phyloP scores from a whole-genome alignment of 257 asterid genomes.

The Cruciata laevipes region DNA sequence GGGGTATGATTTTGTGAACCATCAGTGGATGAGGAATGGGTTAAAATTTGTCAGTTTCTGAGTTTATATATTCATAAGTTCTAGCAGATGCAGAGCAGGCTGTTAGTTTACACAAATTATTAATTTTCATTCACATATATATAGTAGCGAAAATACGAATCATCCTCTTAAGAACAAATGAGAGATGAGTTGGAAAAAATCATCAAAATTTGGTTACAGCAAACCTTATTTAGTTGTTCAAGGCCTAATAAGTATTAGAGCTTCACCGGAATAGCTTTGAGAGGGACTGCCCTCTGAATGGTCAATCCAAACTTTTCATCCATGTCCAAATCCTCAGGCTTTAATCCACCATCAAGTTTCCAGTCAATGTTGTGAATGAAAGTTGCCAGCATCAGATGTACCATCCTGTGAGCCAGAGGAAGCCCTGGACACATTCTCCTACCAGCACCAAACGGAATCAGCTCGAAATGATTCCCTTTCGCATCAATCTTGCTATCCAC shows the following conservation, averaged over 20 bases:
- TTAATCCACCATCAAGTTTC: not conserved
- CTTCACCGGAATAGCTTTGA: not conserved
- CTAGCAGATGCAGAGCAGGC: too few relatives aligned
- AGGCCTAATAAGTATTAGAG: not conserved
- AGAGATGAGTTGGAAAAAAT: too few relatives aligned
- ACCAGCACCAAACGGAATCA: constrained; percentile 7
- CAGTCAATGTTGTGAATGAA: not conserved
- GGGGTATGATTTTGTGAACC: too few relatives aligned
- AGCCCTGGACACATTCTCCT: not conserved
- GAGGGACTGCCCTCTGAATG: not conserved
- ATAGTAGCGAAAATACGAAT: too few relatives aligned
- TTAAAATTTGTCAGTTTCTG: too few relatives aligned
- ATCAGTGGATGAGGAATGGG: too few relatives aligned
- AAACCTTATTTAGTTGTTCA: not conserved
- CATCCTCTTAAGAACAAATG: too few relatives aligned
- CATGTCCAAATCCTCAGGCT: not conserved
- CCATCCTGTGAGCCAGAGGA: not conserved
- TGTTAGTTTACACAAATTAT: too few relatives aligned
- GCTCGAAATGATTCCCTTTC: not conserved
- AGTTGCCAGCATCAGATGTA: not conserved
- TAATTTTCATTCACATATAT: too few relatives aligned
- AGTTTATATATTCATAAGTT: too few relatives aligned
- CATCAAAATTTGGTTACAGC: not conserved
- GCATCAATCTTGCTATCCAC: not conserved
- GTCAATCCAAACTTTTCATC: not conserved